Evolutionary conservation across 192 early-diverging fungal species (phyloP).

Genomic region (Umbelopsis sp.): DNA sequence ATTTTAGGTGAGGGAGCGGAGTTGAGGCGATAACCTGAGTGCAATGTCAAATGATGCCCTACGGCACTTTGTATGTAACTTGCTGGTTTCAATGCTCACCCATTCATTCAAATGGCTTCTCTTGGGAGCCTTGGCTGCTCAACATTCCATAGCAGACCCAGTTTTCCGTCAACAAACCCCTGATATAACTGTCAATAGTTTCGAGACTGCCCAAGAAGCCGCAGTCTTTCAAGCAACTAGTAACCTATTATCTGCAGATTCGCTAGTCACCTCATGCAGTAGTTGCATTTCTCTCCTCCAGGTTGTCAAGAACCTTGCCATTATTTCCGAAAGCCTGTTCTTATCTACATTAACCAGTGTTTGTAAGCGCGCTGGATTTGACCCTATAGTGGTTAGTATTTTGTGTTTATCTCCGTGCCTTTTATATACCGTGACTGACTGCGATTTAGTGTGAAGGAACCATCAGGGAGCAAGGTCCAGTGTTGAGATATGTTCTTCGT

Average conservation of each 20-base stretch:
- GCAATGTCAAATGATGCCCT: not conserved
- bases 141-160: not conserved
- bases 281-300: conserved; percentile 46
- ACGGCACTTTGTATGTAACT: not conserved
- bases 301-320: conserved; percentile 45
- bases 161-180: not conserved
- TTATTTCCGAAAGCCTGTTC: conserved; percentile 43
- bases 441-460: conserved; percentile 46
- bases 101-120: not conserved
- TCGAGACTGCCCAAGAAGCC: not conserved
- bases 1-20: not conserved
- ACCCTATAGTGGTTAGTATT: not conserved
- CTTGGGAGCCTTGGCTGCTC: not conserved
- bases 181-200: not conserved
- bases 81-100: not conserved
- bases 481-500: conserved; percentile 40
- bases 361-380: not conserved
- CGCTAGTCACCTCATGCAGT: conserved; percentile 33
- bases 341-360: conserved; percentile 25
- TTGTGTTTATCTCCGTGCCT: not conserved
- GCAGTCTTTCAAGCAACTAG: conserved; percentile 2
- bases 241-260: conserved; percentile 23
- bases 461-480: conserved; percentile 50
- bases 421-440: not conserved
- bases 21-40: not conserved